Evolutionary conservation across 768 basidiomycete species (phyloP).

Genomic region (Mycena kentingensis): DNA sequence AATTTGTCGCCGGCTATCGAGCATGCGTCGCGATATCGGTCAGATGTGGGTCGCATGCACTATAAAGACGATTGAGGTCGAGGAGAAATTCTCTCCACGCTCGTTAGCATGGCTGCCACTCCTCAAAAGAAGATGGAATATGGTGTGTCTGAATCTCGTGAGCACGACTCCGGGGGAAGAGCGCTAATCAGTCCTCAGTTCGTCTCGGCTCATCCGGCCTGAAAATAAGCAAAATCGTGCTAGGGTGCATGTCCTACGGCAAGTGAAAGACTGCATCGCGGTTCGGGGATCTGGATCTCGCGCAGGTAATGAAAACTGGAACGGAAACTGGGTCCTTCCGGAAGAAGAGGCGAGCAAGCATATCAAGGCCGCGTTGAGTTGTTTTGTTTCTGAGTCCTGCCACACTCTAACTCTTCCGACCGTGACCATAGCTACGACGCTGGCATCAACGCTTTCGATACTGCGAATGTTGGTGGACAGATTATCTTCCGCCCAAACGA

Average conservation of each 20-base stretch:
- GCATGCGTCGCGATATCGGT: too few relatives aligned
- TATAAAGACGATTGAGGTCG: too few relatives aligned
- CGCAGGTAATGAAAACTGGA: too few relatives aligned
- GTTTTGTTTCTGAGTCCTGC: not conserved
- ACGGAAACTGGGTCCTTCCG: slow-evolving; percentile 32
- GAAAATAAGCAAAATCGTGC: slow-evolving; percentile 41
- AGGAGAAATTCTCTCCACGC: too few relatives aligned
- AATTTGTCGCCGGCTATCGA: too few relatives aligned
- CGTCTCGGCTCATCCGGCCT: slow-evolving; percentile 28
- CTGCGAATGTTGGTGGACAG: slow-evolving; percentile 21
- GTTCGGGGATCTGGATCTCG: too few relatives aligned
- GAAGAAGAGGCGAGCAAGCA: slow-evolving; percentile 28
- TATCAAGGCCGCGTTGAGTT: slow-evolving; percentile 19
- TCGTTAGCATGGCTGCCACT: too few relatives aligned
- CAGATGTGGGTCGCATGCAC: too few relatives aligned
- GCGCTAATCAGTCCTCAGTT: too few relatives aligned
- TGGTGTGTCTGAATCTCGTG: not conserved
- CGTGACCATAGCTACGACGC: slow-evolving; percentile 31
- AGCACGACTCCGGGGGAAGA: too few relatives aligned
- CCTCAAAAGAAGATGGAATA: slow-evolving; percentile 13
- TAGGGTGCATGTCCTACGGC: too few relatives aligned
- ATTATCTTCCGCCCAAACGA: not conserved
- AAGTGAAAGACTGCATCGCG: too few relatives aligned
- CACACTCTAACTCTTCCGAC: slow-evolving; percentile 24
- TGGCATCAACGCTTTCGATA: slow-evolving; percentile 35